A percentile compares a stretch with the other conserved stretches of the same genome.
These are phyloP conservation scores for Inosperma sp. DNA, from an alignment of 768 basidiomycete genomes.

Conservation along the genomic window DNA sequence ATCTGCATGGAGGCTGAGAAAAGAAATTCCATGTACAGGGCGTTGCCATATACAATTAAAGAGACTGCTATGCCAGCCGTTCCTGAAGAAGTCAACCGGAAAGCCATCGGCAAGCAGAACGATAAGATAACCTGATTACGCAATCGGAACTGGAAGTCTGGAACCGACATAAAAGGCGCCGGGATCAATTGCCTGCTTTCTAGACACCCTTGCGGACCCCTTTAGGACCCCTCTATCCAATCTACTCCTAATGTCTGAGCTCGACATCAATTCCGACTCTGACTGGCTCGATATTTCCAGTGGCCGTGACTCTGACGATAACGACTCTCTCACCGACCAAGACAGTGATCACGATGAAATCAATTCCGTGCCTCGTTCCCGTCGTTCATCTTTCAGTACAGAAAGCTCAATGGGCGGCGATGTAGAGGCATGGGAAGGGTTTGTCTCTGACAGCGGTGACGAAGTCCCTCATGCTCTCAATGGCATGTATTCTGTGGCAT, in stretches of 20 bases:
- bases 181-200: too few species aligned
- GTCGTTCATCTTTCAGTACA: conserved; percentile 64
- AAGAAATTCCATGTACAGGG: too few species aligned
- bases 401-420: conserved; percentile 66
- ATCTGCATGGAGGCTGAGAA: too few species aligned
- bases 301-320: conserved; percentile 65
- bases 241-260: conserved; percentile 50
- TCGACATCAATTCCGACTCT: conserved; percentile 68
- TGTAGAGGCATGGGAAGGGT: conserved; percentile 74
- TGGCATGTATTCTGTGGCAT: conserved; percentile 32
- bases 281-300: conserved; percentile 81
- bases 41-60: too few species aligned
- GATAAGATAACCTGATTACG: too few species aligned
- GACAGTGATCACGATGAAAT: conserved; percentile 60
- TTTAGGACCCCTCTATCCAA: conserved; percentile 29
- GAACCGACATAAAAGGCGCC: too few species aligned
- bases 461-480: conserved; percentile 32
- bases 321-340: conserved; percentile 59
- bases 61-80: too few species aligned
- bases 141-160: too few species aligned
- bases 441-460: conserved; percentile 59
- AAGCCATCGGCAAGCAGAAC: too few species aligned
- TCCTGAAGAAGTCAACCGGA: too few species aligned
- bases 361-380: conserved; percentile 52
- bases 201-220: conserved; percentile 32